These are phyloP conservation scores for Diddensiella caesifluorescens DNA, from an alignment of 805 yeast genomes.

Conservation along the genomic window DNA sequence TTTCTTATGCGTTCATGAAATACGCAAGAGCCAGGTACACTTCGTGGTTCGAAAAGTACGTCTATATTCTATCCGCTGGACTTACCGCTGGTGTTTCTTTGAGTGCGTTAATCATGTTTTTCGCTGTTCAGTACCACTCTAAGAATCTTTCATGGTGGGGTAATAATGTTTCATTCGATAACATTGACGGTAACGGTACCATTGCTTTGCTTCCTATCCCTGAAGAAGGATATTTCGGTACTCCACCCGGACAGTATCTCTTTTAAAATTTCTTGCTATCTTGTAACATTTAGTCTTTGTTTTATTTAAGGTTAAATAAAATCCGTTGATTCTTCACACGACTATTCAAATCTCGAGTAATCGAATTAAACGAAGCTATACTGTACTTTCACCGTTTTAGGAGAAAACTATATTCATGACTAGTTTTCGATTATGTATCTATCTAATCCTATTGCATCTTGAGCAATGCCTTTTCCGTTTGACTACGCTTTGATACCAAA, in stretches of 20 bases:
- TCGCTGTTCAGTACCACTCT: constrained; percentile 35
- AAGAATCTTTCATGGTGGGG: constrained; percentile 56
- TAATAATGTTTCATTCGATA: constrained; percentile 29
- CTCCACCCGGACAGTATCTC: constrained; percentile 12
- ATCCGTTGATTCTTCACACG: too few species aligned
- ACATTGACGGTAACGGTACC: constrained; percentile 16
- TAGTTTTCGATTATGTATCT: too few species aligned
- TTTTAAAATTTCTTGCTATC: too few species aligned
- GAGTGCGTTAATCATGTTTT: constrained; percentile 42
- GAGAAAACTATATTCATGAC: too few species aligned
- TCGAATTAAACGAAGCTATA: too few species aligned
- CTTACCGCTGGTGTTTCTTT: constrained; percentile 47
- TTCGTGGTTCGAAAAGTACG: constrained; percentile 51
- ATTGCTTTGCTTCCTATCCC: constrained; percentile 14
- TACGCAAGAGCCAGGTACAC: constrained; percentile 38
- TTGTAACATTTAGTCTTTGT: too few species aligned
- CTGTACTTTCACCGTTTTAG: too few species aligned
- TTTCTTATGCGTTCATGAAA: constrained; percentile 43
- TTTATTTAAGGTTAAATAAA: too few species aligned
- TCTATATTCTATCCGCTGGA: constrained; percentile 44
- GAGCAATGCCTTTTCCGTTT: too few species aligned
- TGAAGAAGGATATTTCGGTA: constrained; percentile 16
- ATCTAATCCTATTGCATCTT: too few species aligned
- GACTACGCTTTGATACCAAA: too few species aligned
- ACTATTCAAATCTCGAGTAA: too few species aligned